Base-by-base conservation (phyloP, 148 eudicot genomes). In the Persicaria maculosa region DNA sequence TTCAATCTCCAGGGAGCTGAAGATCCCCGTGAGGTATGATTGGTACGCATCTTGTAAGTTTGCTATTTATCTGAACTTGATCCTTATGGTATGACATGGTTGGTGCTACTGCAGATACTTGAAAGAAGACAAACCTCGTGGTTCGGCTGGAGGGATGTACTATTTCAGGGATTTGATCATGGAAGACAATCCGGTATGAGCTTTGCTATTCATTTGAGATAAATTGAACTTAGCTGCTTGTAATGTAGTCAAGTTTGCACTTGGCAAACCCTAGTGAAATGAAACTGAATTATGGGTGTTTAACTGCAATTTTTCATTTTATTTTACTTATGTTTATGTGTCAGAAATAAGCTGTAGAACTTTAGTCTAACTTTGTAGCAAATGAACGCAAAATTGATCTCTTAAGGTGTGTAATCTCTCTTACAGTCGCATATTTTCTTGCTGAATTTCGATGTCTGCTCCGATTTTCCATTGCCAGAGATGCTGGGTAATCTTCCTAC, bases 41-140 rank as follows among this genome's bases (percentile, higher is more conserved):
- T 2, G 40, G 40, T 31, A 31, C 40, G 40, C 40, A 31, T 31
- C 40, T 31, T 31, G 0, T 31, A 1, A 31, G 40, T 31, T 31
- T 31, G 40, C 40, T 31, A 31, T 57, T 74, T 54, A 17, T 43
- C 14, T 70, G 55, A 76, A 71, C 11, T 19, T 17, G 0, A 20
- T 52, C 50, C 5, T 31, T 50, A 43, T 36, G 43, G 73, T 54
- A 16, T 58, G 74, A 6, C 79, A 9, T 74, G 31, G 40, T 59
- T 46, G 76, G 25, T 77, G 77, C 17, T 72, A 25, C 11, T 79
- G 57, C 74, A 94, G 98, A 82, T 94, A 94, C 81, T 81, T 94
- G 88, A 91, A 84, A 79, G 98, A 94, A 86, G 98, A 94, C 71
- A 94, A 86, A 50, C 97, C 97, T 58, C 98, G 86, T 84, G 98